Evolutionary conservation across 2,329 filamentous ascomycete species (phyloP).

Genomic region (Diaporthe ilicicola): DNA sequence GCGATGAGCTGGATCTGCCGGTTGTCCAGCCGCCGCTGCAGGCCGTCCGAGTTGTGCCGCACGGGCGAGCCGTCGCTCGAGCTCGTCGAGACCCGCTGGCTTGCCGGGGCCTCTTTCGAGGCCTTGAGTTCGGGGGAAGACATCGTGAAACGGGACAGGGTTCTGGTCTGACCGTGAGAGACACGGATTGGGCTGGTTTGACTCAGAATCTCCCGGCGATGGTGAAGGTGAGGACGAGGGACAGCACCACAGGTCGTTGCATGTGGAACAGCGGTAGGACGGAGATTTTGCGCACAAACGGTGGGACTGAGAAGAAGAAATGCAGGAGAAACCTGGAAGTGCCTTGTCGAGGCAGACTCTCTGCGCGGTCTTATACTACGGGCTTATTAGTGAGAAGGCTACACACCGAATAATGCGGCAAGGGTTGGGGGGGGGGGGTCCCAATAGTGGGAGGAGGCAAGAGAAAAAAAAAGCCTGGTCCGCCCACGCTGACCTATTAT

Average conservation of each 20-base stretch:
- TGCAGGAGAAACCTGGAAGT: constrained; percentile 16
- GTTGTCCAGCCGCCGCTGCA: constrained; percentile 60
- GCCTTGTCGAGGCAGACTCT: neutral
- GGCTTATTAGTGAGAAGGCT: neutral
- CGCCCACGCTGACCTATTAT: neutral
- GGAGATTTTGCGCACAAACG: neutral
- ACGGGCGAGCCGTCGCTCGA: constrained; percentile 1
- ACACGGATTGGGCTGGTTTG: neutral
- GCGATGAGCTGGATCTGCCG: constrained; percentile 67
- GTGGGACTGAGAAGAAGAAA: constrained; percentile 10
- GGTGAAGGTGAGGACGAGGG: neutral
- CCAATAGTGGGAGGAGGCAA: neutral
- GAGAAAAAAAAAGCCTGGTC: neutral
- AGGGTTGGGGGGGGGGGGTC: neutral
- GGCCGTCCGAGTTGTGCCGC: constrained; percentile 34
- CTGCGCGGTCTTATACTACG: neutral
- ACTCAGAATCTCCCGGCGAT: constrained; percentile 12
- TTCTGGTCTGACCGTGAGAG: neutral
- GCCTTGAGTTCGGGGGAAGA: constrained; percentile 10
- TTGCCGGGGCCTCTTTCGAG: constrained; percentile 16
- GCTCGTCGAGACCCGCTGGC: constrained; percentile 8
- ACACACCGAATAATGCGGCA: neutral
- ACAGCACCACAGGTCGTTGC: constrained; percentile 6
- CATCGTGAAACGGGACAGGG: neutral
- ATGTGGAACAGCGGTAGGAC: constrained; percentile 11